phyloP scores from a whole-genome alignment of 1,284 basidiomycete genomes.

The Paramarasmius palmivorus region DNA sequence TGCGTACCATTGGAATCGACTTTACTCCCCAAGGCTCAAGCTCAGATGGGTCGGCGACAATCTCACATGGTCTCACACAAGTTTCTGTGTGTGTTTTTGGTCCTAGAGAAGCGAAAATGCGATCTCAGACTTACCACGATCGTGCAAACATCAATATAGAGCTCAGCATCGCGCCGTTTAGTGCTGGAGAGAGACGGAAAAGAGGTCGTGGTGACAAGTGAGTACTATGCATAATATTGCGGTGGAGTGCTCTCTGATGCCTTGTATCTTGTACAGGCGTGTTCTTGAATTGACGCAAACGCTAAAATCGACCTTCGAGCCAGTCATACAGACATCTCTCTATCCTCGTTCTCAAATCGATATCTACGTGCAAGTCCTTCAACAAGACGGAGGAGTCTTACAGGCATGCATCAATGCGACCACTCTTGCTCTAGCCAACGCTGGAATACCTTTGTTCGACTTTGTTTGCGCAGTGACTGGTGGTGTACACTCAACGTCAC shows the following conservation, averaged over 20 bases:
- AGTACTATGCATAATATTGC: conserved; percentile 31
- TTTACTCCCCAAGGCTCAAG: conserved; percentile 69
- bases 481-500: conserved; percentile 75
- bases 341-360: conserved; percentile 96
- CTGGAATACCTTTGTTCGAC: conserved; percentile 90
- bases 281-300: conserved; percentile 85
- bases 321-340: conserved; percentile 86
- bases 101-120: conserved; percentile 83
- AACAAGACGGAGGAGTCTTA: conserved; percentile 93
- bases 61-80: conserved; percentile 89
- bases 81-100: conserved; percentile 89
- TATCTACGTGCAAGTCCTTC: conserved; percentile 89
- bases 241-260: conserved; percentile 7
- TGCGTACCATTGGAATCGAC: conserved; percentile 82
- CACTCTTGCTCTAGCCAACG: conserved; percentile 87
- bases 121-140: conserved; percentile 77
- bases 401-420: conserved; percentile 94
- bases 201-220: conserved; percentile 86
- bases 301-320: conserved; percentile 94
- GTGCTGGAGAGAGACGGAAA: conserved; percentile 77
- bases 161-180: conserved; percentile 84
- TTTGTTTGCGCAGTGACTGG: conserved; percentile 87
- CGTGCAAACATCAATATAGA: conserved; percentile 86
- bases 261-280: conserved; percentile 55
- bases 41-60: conserved; percentile 83